Evolutionary conservation across 1,139 yeast genomes (phyloP).

Genomic region (Suhomyces choctaworum): DNA sequence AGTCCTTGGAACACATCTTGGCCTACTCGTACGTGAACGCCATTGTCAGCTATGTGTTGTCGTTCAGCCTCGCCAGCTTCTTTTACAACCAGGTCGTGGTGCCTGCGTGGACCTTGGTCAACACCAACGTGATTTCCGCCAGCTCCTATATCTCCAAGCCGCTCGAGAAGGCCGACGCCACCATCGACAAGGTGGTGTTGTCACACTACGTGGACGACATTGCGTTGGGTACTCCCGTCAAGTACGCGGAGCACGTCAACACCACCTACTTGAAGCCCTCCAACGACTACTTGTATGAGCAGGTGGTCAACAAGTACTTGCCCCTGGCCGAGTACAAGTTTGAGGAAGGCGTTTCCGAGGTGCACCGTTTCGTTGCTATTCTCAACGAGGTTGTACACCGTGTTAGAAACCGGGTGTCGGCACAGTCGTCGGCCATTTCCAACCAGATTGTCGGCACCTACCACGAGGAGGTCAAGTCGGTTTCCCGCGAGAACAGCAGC

Average conservation of each 20-base stretch:
- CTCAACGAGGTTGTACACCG: conserved; percentile 32
- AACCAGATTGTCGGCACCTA: conserved; percentile 36
- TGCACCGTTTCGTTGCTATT: conserved; percentile 34
- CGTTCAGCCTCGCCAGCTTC: conserved; percentile 27
- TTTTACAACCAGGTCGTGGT: conserved; percentile 23
- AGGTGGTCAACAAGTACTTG: conserved; percentile 32
- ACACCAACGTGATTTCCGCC: conserved; percentile 25
- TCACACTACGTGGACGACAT: conserved; percentile 16
- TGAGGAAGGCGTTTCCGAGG: conserved; percentile 23
- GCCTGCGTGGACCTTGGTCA: conserved; percentile 20
- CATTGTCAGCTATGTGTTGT: conserved; percentile 25
- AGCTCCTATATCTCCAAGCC: conserved; percentile 27
- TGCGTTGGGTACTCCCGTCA: conserved; percentile 17
- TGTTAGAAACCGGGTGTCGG: conserved; percentile 26
- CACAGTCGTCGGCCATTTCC: conserved; percentile 34
- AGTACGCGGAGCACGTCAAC: conserved; percentile 18
- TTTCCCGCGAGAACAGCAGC: conserved; percentile 11
- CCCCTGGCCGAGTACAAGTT: conserved; percentile 31
- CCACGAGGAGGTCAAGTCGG: conserved; percentile 31
- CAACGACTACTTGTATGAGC: conserved; percentile 28
- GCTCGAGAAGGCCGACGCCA: conserved; percentile 30
- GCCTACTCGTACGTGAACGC: conserved; percentile 34
- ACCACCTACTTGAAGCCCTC: conserved; percentile 31
- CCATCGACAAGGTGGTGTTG: conserved; percentile 29
- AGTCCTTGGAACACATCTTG: conserved; percentile 35